Evolutionary conservation across 2,329 filamentous ascomycete genomes (phyloP), one percentile per base, ranked within the genome.

Genomic region (Xylariaceae sp.): DNA sequence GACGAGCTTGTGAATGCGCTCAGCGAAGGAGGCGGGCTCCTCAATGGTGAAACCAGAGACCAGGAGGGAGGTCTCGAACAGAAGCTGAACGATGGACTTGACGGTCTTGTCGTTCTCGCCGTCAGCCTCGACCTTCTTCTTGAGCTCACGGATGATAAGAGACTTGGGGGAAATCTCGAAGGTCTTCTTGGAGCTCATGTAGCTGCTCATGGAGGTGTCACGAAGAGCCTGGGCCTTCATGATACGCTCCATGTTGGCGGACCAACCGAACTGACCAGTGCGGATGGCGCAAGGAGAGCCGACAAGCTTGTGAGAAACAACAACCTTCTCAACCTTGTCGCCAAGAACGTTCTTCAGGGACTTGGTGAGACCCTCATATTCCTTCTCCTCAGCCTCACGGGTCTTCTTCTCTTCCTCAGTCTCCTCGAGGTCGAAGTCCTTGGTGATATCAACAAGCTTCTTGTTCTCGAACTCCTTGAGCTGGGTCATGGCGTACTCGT

Each of bases 131-230:
- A 97, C 91, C 91, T 99, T 99, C 82, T 89, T 92, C 90, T 95
- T 97, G 74, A 99, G 88, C 86, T 97, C 94, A 87, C 96, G 89
- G 83, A 99, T 87, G 79, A 99, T 99, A 68, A 91, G 76, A 72
- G 91, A 96, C 85, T 94, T 93, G 78, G 94, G 94, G n/a, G 94
- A 97, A 80, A 99, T 97, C 84, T 99, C 94, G 71, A 99, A 97
- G 37, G 94, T 99, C 91, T 99, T 99, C 92, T 99, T 99, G 77
- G 93, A 97, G 68, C 91, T 95, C 94, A 99, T 99, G 90, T 99
- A 99, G 72, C 91, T 96, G 80, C 86, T 91, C 94, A 99, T 99
- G 73, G 92, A 97, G 70, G 94, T 99, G 82, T 99, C 94, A 82
- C 94, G 94, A 74, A 99, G 93, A 74, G 94, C 94, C 85, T 99